These are phyloP conservation scores for Chloropicon primus DNA, from an alignment of 139 green algal genomes.

Conservation along the genomic window DNA sequence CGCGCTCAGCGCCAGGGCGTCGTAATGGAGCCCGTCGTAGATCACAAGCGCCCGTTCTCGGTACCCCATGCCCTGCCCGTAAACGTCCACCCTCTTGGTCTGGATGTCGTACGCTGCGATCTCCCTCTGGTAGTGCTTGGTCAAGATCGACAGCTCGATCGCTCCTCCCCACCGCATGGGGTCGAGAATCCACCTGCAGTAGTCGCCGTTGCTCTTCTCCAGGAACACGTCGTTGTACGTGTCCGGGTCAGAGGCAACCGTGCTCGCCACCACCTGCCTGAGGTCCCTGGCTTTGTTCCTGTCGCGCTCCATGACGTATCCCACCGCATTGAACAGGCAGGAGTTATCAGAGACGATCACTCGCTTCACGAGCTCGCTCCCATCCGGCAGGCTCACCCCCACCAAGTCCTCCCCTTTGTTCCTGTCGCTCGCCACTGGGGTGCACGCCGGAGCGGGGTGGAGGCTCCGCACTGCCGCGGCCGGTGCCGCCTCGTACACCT, in stretches of 20 bases:
- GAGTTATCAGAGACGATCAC: constrained; percentile 78
- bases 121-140: constrained; percentile 44
- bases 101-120: constrained; percentile 79
- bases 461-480: not conserved
- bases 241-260: constrained; percentile 39
- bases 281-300: constrained; percentile 27
- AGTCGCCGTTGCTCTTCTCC: constrained; percentile 10
- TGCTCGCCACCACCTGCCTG: constrained; percentile 42
- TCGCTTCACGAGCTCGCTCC: constrained; percentile 48
- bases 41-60: constrained; percentile 32
- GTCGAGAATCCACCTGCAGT: constrained; percentile 67
- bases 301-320: constrained; percentile 57
- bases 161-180: constrained; percentile 64
- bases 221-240: constrained; percentile 69
- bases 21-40: constrained; percentile 63
- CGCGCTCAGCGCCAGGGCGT: not conserved
- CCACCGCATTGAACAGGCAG: constrained; percentile 86
- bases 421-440: not conserved
- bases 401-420: too few relatives aligned
- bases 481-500: too few relatives aligned
- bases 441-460: not conserved
- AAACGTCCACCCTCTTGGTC: constrained; percentile 48
- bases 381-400: constrained; percentile 27
- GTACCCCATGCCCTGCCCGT: constrained; percentile 48
- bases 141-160: constrained; percentile 92